Evolutionary conservation across 1,284 basidiomycete species (phyloP), one percentile per base, ranked within the genome.

Genomic region (Singerocomus inundabilis): DNA sequence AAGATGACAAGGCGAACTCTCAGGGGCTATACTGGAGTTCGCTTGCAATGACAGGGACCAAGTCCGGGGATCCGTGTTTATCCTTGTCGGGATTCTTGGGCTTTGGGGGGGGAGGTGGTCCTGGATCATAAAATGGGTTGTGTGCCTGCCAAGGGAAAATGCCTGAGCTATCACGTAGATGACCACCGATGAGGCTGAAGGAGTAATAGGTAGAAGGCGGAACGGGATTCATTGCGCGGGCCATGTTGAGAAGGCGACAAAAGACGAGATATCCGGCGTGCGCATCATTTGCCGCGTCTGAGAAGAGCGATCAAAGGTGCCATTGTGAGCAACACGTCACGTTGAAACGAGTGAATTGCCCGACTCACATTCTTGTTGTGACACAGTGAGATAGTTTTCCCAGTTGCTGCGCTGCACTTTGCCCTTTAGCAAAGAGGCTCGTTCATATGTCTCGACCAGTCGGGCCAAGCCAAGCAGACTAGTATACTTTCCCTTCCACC

Each of bases 231-330:
- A 81, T 71, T 6, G 58, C 49, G 15, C 63, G 52, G 6, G 72
- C 66, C 72, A 81, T 74, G 6, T 53, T 51, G 9, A 66, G 52
- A 9, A 88, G 68, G 30, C 62, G 71, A 35, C 59, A 64, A 62
- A 80, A 83, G 24, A 88, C 55, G 1, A 66, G 55, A 53, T 78
- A 77, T 10, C 79, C 82, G 3, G 83, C 76, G 59, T 83, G 79
- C 2, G 82, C 81, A 55, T 90, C 88, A 58, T 87, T 86, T 29
- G 78, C 80, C 7, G 87, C 88, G 66, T 90, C 87, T 90, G 46
- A 9, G 26, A 30, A 43, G 8, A 46, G 32, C 15, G 33, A 51
- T 54, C 42, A 54, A 30, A 39, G 44, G 21, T 33, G 37, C 1
- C 15, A 34, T 43, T 44, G 31, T 12, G 28, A 50, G 34, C 24